A percentile compares a stretch with the other conserved stretches of the same genome.
These are phyloP conservation scores for Botryotinia calthae DNA, from an alignment of 2,329 filamentous ascomycete species.

Conservation along the genomic window DNA sequence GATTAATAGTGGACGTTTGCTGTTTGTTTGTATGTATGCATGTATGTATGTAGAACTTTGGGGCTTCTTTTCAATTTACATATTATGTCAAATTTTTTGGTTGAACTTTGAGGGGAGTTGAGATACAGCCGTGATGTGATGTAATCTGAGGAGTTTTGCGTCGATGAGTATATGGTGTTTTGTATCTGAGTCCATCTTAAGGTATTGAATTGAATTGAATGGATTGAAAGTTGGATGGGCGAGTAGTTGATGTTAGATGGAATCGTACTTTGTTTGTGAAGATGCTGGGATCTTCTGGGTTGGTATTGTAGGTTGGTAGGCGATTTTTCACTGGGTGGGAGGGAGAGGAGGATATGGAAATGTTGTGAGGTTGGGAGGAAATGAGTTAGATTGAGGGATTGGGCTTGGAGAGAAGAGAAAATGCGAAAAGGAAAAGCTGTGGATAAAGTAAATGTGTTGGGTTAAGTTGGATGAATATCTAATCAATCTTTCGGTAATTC, in stretches of 20 bases:
- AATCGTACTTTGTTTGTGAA: not conserved
- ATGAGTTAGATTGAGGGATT: not conserved
- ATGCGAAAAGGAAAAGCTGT: not conserved
- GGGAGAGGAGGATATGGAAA: not conserved
- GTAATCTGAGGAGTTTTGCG: not conserved
- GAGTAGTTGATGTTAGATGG: not conserved
- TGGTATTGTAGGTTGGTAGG: not conserved
- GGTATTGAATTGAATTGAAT: not conserved
- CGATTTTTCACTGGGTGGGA: not conserved
- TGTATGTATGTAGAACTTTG: not conserved
- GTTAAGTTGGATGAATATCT: not conserved
- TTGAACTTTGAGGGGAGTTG: not conserved
- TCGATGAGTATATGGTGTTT: not conserved
- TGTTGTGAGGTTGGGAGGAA: not conserved
- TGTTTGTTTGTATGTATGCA: not conserved
- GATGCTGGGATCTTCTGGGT: not conserved
- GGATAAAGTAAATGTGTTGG: not conserved
- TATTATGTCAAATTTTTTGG: not conserved
- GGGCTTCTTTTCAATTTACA: not conserved
- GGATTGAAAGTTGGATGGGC: not conserved
- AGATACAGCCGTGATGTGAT: not conserved
- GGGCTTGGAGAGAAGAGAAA: not conserved
- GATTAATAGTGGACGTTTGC: constrained; percentile 9
- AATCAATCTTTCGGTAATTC: too few species aligned
- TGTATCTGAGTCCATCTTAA: not conserved